A percentile compares a stretch with the other conserved stretches of the same genome.
phyloP scores from a whole-genome alignment of 2,329 filamentous ascomycete species.

The Mycocentrospora acerina region DNA sequence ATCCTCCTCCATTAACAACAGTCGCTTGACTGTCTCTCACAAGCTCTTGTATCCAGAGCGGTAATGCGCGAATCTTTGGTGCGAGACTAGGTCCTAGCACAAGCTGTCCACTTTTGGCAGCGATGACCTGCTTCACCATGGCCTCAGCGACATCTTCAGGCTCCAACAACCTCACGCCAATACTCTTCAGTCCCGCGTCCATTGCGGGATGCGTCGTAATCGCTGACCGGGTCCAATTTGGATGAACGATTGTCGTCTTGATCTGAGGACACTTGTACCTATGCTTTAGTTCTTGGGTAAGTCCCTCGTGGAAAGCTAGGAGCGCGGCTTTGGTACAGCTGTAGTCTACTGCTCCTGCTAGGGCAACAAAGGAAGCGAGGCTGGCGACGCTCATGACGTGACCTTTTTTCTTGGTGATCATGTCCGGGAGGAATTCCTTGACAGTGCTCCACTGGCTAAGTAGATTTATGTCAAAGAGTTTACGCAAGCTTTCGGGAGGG shows the following conservation, averaged over 20 bases:
- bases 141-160: conserved; percentile 45
- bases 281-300: conserved; percentile 45
- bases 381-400: conserved; percentile 41
- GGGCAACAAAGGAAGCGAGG: conserved; percentile 35
- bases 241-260: conserved; percentile 47
- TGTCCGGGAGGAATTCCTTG: conserved; percentile 41
- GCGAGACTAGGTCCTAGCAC: conserved; percentile 37
- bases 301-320: conserved; percentile 36
- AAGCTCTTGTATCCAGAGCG: conserved; percentile 38
- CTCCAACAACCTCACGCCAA: conserved; percentile 38
- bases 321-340: conserved; percentile 38
- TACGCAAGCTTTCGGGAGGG: conserved; percentile 24
- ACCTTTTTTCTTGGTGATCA: conserved; percentile 40
- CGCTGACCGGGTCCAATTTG: conserved; percentile 46
- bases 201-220: conserved; percentile 31
- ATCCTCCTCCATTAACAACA: conserved; percentile 28
- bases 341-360: conserved; percentile 39
- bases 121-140: conserved; percentile 48
- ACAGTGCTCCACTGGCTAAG: conserved; percentile 41
- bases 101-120: conserved; percentile 44
- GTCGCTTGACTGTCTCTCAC: conserved; percentile 33
- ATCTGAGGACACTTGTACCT: conserved; percentile 47
- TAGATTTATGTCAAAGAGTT: conserved; percentile 38
- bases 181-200: conserved; percentile 32
- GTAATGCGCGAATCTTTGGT: conserved; percentile 30